Evolutionary conservation across 768 basidiomycete genomes (phyloP), one percentile per base, ranked within the genome.

Genomic region (Russula emetica): DNA sequence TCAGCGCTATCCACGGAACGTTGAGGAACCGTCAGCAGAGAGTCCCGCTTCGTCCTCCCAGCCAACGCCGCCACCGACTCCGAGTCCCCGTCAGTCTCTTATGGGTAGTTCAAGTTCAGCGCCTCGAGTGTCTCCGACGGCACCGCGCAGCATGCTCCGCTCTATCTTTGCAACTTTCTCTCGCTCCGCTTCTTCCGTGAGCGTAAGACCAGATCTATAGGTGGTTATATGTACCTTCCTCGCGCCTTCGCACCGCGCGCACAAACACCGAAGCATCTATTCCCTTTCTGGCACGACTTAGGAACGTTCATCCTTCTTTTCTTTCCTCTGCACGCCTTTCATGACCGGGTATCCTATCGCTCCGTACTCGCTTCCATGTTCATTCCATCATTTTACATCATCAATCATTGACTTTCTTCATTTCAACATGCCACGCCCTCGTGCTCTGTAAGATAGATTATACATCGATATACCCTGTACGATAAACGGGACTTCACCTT

Each of bases 111-210:
- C 61, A 5, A 45, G 13, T 45, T 26, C 61, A 6, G 26, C 22
- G 11, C 18, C 59, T 20, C 49, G 60, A 20, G 40, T n/a, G 14
- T 55, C 64, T 40, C 58, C 55, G 24, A 61, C 60, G 5, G 26
- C 38, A 6, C 42, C 64, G 11, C 64, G 64, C 34, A 56, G 26
- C 14, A 61, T 65, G 64, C 42, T 65, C 8, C 64, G 64, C 24
- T 65, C 64, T 13, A 61, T 65, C 47, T n/a, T 65, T 22, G 54
- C 47, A 22, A 56, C 64, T 14, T 61, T 65, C 54, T 65, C 63
- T n/a, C 63, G 63, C 1, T 42, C 58, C 18, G 38, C 61, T 16
- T 60, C 64, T 52, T 57, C 64, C 42, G n/a, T 40, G 7, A 56
- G 26, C 38, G 32, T 65, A 18, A 40, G 32, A 34, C 54, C 42